Evolutionary conservation across 306 rosid species (phyloP), one percentile per base, ranked within the genome.

Genomic region (Pueraria montana): DNA sequence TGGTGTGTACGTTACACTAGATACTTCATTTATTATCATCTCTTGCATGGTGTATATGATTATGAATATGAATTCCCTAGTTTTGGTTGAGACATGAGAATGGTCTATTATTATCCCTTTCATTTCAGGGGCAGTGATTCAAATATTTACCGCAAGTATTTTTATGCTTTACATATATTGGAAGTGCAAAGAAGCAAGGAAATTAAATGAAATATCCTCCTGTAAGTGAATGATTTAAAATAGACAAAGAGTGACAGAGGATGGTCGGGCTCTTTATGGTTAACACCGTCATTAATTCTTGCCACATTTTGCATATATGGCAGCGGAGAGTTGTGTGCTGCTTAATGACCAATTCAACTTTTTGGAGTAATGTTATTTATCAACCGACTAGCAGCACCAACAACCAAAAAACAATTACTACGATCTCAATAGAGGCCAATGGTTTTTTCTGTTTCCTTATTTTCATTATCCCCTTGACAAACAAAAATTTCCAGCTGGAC

Each of bases 401-500:
- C 86, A 76, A 82, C 76, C 67, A 79, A 78, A 34, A 53, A 50
- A 77, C 73, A 87, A 78, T 82, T 87, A 90, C 85, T 91, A 58
- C 87, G 43, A 82, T 89, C 88, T 67, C 52, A 72, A 45, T 65
- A 38, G 12, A 76, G 38, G 85, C 50, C 72, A 55, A 38, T 4
- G 40, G 50, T 48, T 59, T 85, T 38, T 34, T 50, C 16, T 72
- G 52, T 46, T 34, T 20, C 52, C 46, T 76, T 53, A 18, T 11
- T 45, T 71, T 48, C 62, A 48, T 23, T 72, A 13, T 34, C 61
- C 78, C 58, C 40, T 40, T 62, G 18, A 52, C 42, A 32, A 74
- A 81, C 61, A 76, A 70, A 34, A 61, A 80, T 82, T 86, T 83
- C 89, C 92, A 89, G 91, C 91, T 85, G 86, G 80, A 68, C 49